Evolutionary conservation across 192 early-diverging fungal genomes (phyloP).

Genomic region (Jimgerdemannia lactiflua): DNA sequence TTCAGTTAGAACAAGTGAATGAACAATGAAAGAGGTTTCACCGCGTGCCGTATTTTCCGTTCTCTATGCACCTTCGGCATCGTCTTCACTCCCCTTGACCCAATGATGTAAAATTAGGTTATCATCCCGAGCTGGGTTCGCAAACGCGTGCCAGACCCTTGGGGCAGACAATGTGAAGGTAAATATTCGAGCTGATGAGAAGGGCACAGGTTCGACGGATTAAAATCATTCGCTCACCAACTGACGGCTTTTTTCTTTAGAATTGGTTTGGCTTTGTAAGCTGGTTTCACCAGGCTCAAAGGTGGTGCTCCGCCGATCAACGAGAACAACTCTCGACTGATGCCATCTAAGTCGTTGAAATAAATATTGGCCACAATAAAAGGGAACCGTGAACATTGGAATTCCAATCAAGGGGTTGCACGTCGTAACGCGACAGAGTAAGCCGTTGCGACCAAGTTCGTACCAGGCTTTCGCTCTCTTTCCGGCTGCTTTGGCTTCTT

Average conservation of each 20-base stretch:
- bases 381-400: not conserved
- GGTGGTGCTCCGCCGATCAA: slow-evolving; percentile 71
- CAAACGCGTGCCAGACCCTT: slow-evolving; percentile 67
- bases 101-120: slow-evolving; percentile 75
- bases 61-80: slow-evolving; percentile 12
- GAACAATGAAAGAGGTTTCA: too few species aligned
- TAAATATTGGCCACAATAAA: not conserved
- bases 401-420: not conserved
- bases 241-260: slow-evolving; percentile 60
- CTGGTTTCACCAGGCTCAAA: slow-evolving; percentile 54
- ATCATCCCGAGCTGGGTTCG: slow-evolving; percentile 76
- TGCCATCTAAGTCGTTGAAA: slow-evolving; percentile 30
- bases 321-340: slow-evolving; percentile 59
- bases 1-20: too few species aligned
- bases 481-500: slow-evolving; percentile 28
- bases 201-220: too few species aligned
- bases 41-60: not conserved
- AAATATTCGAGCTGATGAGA: too few species aligned
- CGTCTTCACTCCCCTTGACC: slow-evolving; percentile 70
- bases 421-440: not conserved
- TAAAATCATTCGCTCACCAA: slow-evolving; percentile 45
- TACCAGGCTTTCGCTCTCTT: slow-evolving; percentile 49
- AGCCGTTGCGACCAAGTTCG: slow-evolving; percentile 3
- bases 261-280: slow-evolving; percentile 71
- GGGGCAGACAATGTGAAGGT: too few species aligned